Evolutionary conservation across 1,284 basidiomycete genomes (phyloP).

Genomic region (Gymnopus androsaceus): DNA sequence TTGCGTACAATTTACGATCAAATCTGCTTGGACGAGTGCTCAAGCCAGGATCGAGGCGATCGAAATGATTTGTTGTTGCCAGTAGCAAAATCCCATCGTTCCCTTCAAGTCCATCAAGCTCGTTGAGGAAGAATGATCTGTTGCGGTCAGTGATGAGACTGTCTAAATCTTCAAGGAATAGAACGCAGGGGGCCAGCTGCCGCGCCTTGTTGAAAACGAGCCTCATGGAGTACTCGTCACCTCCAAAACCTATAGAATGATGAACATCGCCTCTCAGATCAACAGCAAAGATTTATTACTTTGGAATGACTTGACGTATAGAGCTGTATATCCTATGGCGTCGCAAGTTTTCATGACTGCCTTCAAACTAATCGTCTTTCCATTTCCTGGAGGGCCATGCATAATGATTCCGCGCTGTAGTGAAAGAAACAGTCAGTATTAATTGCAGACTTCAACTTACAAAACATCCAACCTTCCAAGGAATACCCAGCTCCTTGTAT

Average conservation of each 20-base stretch:
- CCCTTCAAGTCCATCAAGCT: conserved; percentile 72
- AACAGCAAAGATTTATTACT: conserved; percentile 34
- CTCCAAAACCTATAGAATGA: conserved; percentile 51
- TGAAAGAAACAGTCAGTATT: conserved; percentile 2
- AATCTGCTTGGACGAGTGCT: conserved; percentile 79
- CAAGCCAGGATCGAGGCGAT: conserved; percentile 73
- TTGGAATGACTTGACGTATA: conserved; percentile 79
- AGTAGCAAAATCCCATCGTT: conserved; percentile 81
- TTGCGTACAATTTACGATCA: conserved; percentile 78
- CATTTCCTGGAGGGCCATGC: conserved; percentile 78
- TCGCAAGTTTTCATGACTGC: conserved; percentile 70
- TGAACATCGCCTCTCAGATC: neutral
- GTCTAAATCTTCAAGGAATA: conserved; percentile 82
- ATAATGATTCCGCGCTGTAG: conserved; percentile 69
- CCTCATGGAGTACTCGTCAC: conserved; percentile 70
- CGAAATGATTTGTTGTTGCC: conserved; percentile 83
- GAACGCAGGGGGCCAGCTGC: conserved; percentile 67
- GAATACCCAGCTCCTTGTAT: conserved; percentile 73
- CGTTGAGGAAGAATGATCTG: conserved; percentile 84
- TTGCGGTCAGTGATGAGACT: conserved; percentile 75
- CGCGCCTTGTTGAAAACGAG: conserved; percentile 68
- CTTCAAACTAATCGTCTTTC: conserved; percentile 83
- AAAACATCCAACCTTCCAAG: conserved; percentile 69
- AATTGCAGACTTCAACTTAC: neutral
- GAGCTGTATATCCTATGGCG: conserved; percentile 58